These are phyloP conservation scores for Cyclotella kingstonii DNA, from an alignment of 108 stramenopile species.

Conservation along the genomic window DNA sequence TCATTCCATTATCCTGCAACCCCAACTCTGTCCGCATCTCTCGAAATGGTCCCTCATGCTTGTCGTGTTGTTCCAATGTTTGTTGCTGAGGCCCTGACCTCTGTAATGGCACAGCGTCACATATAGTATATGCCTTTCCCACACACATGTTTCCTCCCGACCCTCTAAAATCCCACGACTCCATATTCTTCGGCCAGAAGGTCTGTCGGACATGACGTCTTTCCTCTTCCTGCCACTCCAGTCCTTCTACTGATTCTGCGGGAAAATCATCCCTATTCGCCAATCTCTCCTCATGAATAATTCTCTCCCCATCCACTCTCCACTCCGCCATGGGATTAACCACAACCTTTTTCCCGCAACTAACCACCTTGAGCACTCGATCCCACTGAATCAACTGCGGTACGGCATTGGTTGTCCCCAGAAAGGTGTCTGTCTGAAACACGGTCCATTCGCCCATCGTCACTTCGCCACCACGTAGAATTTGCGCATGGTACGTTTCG, in stretches of 20 bases:
- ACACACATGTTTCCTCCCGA: constrained; percentile 86
- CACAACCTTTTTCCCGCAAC: constrained; percentile 48
- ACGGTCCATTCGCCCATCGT: constrained; percentile 86
- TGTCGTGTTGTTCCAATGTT: constrained; percentile 7
- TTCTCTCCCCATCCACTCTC: constrained; percentile 41
- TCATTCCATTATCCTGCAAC: constrained; percentile 54
- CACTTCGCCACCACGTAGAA: constrained; percentile 59
- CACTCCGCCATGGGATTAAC: constrained; percentile 23
- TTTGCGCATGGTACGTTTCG: constrained; percentile 73
- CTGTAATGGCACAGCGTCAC: constrained; percentile 49
- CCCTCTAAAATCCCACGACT: constrained; percentile 75
- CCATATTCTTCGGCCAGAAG: constrained; percentile 62
- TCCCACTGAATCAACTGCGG: constrained; percentile 53
- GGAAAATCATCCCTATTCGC: constrained; percentile 49
- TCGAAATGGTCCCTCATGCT: constrained; percentile 70
- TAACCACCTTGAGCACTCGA: constrained; percentile 56
- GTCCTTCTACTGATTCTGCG: constrained; percentile 16
- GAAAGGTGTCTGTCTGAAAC: constrained; percentile 75
- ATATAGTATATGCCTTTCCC: constrained; percentile 78
- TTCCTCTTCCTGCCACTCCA: constrained; percentile 43
- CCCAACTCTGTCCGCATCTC: constrained; percentile 80
- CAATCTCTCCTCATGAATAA: constrained; percentile 66
- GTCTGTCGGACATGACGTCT: constrained; percentile 28
- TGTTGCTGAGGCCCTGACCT: neutral
- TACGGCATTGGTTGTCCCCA: constrained; percentile 35